Conservation (phyloP, 768 basidiomycete genomes). For the Serendipita vermifera region DNA sequence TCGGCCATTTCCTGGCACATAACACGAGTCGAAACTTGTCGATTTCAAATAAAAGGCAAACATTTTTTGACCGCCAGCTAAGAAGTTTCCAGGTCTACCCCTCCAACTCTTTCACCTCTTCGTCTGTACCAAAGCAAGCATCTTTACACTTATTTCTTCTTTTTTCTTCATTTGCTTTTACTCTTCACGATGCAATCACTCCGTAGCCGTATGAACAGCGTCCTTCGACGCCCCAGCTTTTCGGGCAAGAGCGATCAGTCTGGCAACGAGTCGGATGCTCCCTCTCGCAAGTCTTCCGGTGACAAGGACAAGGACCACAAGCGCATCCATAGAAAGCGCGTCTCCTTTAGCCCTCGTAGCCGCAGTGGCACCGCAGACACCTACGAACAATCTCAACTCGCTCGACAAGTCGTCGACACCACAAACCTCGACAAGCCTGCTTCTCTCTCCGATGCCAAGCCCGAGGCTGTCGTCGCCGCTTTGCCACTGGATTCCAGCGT, state of each 20-base stretch:
- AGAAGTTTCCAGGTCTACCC: too few relatives aligned
- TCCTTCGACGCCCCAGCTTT: neutral
- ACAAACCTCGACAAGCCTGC: too few relatives aligned
- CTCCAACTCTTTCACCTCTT: too few relatives aligned
- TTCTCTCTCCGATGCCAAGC: too few relatives aligned
- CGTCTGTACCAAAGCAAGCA: too few relatives aligned
- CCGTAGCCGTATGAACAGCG: neutral
- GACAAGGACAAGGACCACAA: neutral
- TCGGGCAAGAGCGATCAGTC: neutral
- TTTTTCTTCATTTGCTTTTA: neutral
- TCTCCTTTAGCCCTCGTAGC: neutral
- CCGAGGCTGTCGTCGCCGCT: too few relatives aligned
- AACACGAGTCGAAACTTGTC: neutral
- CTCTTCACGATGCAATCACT: neutral
- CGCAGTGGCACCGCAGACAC: constrained; percentile 1
- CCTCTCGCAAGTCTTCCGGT: neutral
- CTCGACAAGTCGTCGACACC: neutral
- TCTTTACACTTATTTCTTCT: neutral
- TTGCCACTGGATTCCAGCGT: too few relatives aligned
- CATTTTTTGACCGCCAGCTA: too few relatives aligned
- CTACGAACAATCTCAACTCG: neutral
- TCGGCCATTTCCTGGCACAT: neutral
- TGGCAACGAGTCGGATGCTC: neutral
- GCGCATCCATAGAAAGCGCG: neutral
- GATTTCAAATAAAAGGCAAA: neutral